Evolutionary conservation across 2,329 filamentous ascomycete species (phyloP), one percentile per base, ranked within the genome.

Genomic region (Cadophora sp.): DNA sequence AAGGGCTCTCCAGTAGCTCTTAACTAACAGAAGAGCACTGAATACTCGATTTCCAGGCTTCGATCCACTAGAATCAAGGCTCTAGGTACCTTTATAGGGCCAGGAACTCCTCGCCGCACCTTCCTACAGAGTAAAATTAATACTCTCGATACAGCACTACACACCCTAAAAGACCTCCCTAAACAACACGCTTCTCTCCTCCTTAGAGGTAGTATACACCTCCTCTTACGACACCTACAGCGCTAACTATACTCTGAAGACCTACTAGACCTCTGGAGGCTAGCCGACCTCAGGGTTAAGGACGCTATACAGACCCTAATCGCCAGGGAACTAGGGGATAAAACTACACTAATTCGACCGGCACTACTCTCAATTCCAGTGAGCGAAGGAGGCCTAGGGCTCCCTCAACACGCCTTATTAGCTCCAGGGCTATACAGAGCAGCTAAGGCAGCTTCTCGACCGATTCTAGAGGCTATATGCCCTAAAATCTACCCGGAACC

Each of bases 321-420:
- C 37, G 37, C 37, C 6, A 43, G 37, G 37, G 37, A 43, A 11
- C 37, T 11, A 43, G 37, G 12, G 37, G 37, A 43, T 5, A 43
- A 43, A 11, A 43, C 9, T 16, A 43, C 37, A 5, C 12, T 43
- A 43, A 43, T 43, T 43, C 12, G 37, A 5, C 12, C 6, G 12
- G 37, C 37, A 3, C 37, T 43, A 43, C 24, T 53, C 50, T 53
- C 24, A 2, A 4, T 53, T 0, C 50, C 4, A 27, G 50, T 53
- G 12, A n/a, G 24, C 8, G 50, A 53, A 26, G 50, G 11, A 43
- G 12, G 37, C 37, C 37, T 43, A 43, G 37, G 37, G 12, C 37
- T 43, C 37, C 37, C 37, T 43, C 27, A 27, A 27, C 50, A 53
- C 50, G 50, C 50, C 50, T n/a, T 53, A 53, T 27, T 53, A 26